Percentiles rank a stretch among this genome's conserved stretches.
Evolutionary conservation across 345 rosid genomes (phyloP).

Genomic region (Brassica incana): DNA sequence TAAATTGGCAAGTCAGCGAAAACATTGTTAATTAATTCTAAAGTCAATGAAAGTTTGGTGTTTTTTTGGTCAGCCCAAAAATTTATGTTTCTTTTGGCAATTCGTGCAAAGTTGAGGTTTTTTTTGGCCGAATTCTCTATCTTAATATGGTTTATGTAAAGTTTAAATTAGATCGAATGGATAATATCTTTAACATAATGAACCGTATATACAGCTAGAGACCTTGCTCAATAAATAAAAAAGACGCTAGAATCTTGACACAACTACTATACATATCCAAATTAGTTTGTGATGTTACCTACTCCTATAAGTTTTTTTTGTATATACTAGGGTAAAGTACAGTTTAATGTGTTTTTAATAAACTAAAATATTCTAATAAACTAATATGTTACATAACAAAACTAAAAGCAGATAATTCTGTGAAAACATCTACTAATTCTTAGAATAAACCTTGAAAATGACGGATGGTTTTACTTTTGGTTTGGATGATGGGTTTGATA

Average conservation of each 20-base stretch:
- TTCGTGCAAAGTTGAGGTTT: no score
- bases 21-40: no score
- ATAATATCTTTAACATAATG: slow-evolving; percentile 1
- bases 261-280: slow-evolving; percentile 1
- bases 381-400: not conserved
- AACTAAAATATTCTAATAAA: no score
- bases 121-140: no score
- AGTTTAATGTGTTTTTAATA: not conserved
- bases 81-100: no score
- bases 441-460: slow-evolving; percentile 6
- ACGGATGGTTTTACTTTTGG: not conserved
- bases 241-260: not conserved
- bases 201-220: not conserved
- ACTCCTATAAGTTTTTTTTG: not conserved
- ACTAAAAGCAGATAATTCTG: not conserved
- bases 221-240: not conserved
- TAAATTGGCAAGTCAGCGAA: no score
- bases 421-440: not conserved
- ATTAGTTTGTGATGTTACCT: not conserved
- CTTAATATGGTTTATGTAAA: slow-evolving; percentile 11
- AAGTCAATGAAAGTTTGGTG: no score
- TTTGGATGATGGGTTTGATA: slow-evolving; percentile 9
- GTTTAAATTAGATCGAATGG: slow-evolving; percentile 3
- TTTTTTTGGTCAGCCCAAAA: no score
- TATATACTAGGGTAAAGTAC: not conserved